Evolutionary conservation across 1,284 basidiomycete genomes (phyloP).

Genomic region (Pterulicium gracile): DNA sequence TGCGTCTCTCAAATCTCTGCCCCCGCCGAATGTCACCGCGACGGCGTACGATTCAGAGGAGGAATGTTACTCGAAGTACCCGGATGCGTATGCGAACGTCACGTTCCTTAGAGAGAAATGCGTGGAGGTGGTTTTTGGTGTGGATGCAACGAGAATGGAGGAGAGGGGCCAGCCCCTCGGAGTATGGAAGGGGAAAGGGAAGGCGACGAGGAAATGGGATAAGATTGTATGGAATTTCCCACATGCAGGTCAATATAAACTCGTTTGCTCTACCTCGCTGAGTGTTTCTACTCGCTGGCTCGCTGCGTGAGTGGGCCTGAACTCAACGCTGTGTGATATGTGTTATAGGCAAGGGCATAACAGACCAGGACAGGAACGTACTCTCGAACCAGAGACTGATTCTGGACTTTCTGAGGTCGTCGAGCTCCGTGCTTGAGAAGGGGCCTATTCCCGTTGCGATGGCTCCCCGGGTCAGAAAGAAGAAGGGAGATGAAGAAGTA

Average conservation of each 20-base stretch:
- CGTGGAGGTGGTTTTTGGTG: slow-evolving; percentile 66
- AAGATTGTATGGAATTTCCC: slow-evolving; percentile 94
- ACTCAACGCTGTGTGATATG: no score
- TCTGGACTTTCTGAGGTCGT: slow-evolving; percentile 75
- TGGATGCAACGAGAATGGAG: slow-evolving; percentile 79
- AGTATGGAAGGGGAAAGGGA: no score
- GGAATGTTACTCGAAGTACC: slow-evolving; percentile 78
- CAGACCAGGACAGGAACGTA: slow-evolving; percentile 92
- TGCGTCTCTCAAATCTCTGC: slow-evolving; percentile 43
- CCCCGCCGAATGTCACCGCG: slow-evolving; percentile 66
- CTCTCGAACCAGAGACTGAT: slow-evolving; percentile 86
- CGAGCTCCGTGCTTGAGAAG: slow-evolving; percentile 47
- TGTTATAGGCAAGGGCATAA: slow-evolving; percentile 77
- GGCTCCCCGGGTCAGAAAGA: slow-evolving; percentile 32
- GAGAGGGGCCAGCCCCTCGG: no score
- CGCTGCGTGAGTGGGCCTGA: slow-evolving; percentile 8
- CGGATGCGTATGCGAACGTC: slow-evolving; percentile 64
- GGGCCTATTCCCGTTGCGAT: slow-evolving; percentile 44
- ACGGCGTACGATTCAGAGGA: slow-evolving; percentile 82
- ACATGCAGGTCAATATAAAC: slow-evolving; percentile 82
- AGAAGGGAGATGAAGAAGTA: slow-evolving; percentile 28
- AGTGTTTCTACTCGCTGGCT: slow-evolving; percentile 4
- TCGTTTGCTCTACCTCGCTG: not conserved
- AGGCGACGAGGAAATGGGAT: no score
- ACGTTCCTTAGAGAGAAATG: slow-evolving; percentile 44